Evolutionary conservation across 2,329 filamentous ascomycete genomes (phyloP).

Genomic region (Trichoderma koningiopsis): DNA sequence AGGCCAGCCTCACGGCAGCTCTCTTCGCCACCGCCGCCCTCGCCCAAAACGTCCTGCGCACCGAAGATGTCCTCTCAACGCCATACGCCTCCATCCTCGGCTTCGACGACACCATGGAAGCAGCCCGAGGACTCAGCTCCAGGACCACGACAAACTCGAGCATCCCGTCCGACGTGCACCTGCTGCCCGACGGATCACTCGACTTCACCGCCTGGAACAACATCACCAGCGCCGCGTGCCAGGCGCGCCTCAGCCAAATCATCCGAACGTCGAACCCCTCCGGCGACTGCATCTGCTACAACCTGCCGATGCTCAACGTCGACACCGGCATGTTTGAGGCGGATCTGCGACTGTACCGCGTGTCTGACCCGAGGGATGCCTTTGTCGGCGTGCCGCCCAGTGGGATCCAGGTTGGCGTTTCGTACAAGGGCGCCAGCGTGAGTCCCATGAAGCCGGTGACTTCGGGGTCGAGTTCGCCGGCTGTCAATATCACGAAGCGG

Average conservation of each 20-base stretch:
- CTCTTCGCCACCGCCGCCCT: slow-evolving; percentile 13
- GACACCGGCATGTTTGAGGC: slow-evolving; percentile 72
- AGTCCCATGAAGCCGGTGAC: slow-evolving; percentile 32
- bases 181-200: slow-evolving; percentile 48
- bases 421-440: slow-evolving; percentile 54
- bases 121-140: not conserved
- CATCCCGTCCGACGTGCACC: slow-evolving; percentile 35
- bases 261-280: slow-evolving; percentile 68
- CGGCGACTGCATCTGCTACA: slow-evolving; percentile 81
- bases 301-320: slow-evolving; percentile 70
- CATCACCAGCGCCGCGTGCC: slow-evolving; percentile 61
- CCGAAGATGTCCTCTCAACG: slow-evolving; percentile 37
- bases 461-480: slow-evolving; percentile 28
- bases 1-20: slow-evolving; percentile 15
- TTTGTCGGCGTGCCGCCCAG: slow-evolving; percentile 55
- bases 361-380: slow-evolving; percentile 59
- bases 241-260: slow-evolving; percentile 55
- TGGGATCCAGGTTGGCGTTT: slow-evolving; percentile 57
- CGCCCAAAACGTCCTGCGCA: slow-evolving; percentile 32
- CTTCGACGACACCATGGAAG: slow-evolving; percentile 18
- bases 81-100: slow-evolving; percentile 34
- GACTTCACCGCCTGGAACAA: slow-evolving; percentile 60
- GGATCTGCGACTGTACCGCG: slow-evolving; percentile 73
- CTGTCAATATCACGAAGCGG: slow-evolving; percentile 33
- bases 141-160: slow-evolving; percentile 29